Evolutionary conservation across 2,329 filamentous ascomycete genomes (phyloP), one percentile per base, ranked within the genome.

Genomic region (Trichoderma sp.): DNA sequence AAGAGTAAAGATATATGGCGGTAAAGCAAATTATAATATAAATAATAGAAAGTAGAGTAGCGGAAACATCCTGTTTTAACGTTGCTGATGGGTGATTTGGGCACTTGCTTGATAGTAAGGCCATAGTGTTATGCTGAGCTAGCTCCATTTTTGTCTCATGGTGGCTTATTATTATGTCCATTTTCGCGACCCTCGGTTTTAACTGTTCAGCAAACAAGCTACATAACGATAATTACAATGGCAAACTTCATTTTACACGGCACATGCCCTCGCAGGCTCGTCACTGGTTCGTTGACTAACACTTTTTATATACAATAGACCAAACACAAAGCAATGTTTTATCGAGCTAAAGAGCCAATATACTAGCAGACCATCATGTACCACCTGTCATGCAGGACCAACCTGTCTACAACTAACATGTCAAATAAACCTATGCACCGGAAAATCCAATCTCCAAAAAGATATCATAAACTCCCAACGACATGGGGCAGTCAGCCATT

Each of bases 381-480:
- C n/a, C 21, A 28, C 55, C 28, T 30, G 32, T 56, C 14, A 55
- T 32, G 26, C n/a, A 18, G 30, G 18, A 3, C 39, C n/a, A 51
- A 32, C 59, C 46, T 51, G 39, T 49, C 59, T 63, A 43, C 34
- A 6, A 28, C 21, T 28, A 24, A 32, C 30, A 59, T 51, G 6
- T 28, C 64, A 37, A 39, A 51, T 49, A 59, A 66, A 28, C 37
- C 64, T 39, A 32, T 66, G 64, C 39, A 66, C 39, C 30, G 24
- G 37, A n/a, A 58, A 51, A 59, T 37, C 24, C 30, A 59, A 30
- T 39, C 64, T 58, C 21, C 43, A n/a, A 51, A 66, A 54, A 69
- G 54, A 21, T 39, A 37, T 13, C 37, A 58, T 66, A 24, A 66
- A 21, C 28, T 59, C 54, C 49, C 39, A 51, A 59, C 51, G 34